phyloP scores from a whole-genome alignment of 805 yeast genomes.

The Yarrowia deformans region DNA sequence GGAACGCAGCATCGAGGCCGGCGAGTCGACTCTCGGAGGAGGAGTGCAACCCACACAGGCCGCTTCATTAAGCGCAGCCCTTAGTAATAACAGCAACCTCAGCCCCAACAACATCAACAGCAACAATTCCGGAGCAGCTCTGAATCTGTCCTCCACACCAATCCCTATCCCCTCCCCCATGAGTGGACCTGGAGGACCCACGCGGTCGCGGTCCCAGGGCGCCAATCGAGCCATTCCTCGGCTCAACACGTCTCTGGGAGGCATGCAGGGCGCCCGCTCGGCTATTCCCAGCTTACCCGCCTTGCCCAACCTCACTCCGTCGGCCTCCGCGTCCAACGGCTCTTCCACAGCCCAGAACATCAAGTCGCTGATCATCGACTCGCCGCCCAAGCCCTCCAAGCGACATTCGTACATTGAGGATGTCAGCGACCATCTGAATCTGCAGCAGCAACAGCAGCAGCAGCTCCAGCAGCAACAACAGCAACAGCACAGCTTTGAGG shows the following conservation, averaged over 20 bases:
- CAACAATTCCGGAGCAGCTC: neutral
- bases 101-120: neutral
- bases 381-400: conserved; percentile 12
- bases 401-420: conserved; percentile 28
- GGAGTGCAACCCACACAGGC: neutral
- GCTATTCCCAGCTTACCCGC: conserved; percentile 20
- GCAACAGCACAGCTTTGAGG: conserved; percentile 12
- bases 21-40: neutral
- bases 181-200: conserved; percentile 11
- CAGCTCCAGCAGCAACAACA: conserved; percentile 8
- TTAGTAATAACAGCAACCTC: neutral
- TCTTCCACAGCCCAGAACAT: conserved; percentile 6
- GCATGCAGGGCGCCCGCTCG: conserved; percentile 13
- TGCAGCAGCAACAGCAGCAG: neutral
- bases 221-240: conserved; percentile 27
- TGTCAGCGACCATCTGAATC: neutral
- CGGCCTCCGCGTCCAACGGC: conserved; percentile 4
- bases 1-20: conserved; percentile 47
- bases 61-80: conserved; percentile 10
- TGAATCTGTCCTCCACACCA: conserved; percentile 18
- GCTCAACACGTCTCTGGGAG: conserved; percentile 14
- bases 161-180: conserved; percentile 16
- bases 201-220: conserved; percentile 34
- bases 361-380: conserved; percentile 38
- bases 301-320: conserved; percentile 6